A percentile compares a stretch with the other conserved stretches of the same genome.
Conservation (phyloP, 768 basidiomycete genomes). For the Neoboletus magnificus region DNA sequence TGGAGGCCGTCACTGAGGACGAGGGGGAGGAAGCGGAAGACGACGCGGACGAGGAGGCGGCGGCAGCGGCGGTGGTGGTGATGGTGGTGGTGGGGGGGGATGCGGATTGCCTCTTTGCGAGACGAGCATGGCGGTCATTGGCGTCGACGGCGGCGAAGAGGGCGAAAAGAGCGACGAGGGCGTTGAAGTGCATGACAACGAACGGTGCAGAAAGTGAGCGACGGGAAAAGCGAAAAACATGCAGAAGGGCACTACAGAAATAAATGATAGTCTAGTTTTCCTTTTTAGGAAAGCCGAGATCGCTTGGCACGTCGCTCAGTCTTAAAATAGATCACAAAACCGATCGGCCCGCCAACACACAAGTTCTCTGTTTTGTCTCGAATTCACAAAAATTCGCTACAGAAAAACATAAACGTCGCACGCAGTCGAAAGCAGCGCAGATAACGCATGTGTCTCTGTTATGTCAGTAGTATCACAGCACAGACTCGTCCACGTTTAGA, state of each 20-base stretch:
- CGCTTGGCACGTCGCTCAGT: neutral
- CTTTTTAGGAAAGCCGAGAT: neutral
- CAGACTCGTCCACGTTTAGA: constrained; percentile 62
- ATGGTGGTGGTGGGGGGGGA: neutral
- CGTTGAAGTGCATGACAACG: constrained; percentile 42
- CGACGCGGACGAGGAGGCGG: constrained; percentile 4
- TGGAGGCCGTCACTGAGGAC: neutral
- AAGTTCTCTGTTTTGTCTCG: neutral
- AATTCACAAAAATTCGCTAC: neutral
- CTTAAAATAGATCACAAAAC: neutral
- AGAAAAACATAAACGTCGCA: neutral
- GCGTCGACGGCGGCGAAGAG: constrained; percentile 39
- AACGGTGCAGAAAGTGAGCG: constrained; percentile 7
- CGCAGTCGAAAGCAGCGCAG: neutral
- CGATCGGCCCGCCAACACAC: no score
- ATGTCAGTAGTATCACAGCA: neutral
- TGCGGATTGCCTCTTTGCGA: constrained; percentile 37
- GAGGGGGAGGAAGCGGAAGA: constrained; percentile 3
- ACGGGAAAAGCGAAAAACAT: neutral
- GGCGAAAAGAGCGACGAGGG: constrained; percentile 45
- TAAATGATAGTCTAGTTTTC: neutral
- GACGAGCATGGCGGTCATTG: constrained; percentile 35
- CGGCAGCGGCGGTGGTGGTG: neutral
- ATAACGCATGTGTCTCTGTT: neutral
- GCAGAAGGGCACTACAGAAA: neutral